phyloP scores from a whole-genome alignment of 1,139 yeast genomes.

The Geotrichum klebahnii region DNA sequence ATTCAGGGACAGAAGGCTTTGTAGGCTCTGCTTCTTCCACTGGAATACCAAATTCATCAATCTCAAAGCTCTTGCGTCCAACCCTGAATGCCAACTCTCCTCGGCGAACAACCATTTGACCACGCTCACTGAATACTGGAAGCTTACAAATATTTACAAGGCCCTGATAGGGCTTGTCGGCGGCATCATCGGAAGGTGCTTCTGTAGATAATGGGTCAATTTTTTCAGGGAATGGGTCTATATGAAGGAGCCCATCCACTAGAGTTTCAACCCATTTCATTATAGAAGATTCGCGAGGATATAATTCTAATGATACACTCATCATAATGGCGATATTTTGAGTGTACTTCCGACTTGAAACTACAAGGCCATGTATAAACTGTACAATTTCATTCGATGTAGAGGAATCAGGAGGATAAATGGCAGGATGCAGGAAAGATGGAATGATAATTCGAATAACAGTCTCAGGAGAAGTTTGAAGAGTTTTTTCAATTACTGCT shows the following conservation, averaged over 20 bases:
- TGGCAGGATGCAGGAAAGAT: slow-evolving; percentile 69
- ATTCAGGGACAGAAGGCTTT: not conserved
- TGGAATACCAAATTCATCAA: slow-evolving; percentile 92
- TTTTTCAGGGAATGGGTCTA: slow-evolving; percentile 81
- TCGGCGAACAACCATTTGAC: slow-evolving; percentile 69
- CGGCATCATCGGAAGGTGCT: slow-evolving; percentile 39
- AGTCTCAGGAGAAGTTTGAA: slow-evolving; percentile 27
- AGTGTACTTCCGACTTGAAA: slow-evolving; percentile 49
- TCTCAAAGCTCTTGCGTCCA: slow-evolving; percentile 75
- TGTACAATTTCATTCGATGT: slow-evolving; percentile 52
- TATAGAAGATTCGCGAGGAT: slow-evolving; percentile 52
- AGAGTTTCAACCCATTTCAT: slow-evolving; percentile 55
- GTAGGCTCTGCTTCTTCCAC: slow-evolving; percentile 54
- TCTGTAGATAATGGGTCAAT: slow-evolving; percentile 51
- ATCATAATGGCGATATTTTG: slow-evolving; percentile 49
- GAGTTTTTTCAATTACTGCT: not conserved
- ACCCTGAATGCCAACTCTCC: slow-evolving; percentile 86
- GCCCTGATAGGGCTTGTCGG: slow-evolving; percentile 53
- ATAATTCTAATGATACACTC: slow-evolving; percentile 65
- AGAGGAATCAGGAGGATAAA: slow-evolving; percentile 57
- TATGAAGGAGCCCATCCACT: slow-evolving; percentile 64
- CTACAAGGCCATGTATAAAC: slow-evolving; percentile 58
- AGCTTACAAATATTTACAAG: slow-evolving; percentile 69
- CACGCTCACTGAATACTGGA: slow-evolving; percentile 69
- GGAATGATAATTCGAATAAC: slow-evolving; percentile 71